These are phyloP conservation scores for Xylariaceae sp. DNA, from an alignment of 2,329 filamentous ascomycete genomes.

Conservation along the genomic window DNA sequence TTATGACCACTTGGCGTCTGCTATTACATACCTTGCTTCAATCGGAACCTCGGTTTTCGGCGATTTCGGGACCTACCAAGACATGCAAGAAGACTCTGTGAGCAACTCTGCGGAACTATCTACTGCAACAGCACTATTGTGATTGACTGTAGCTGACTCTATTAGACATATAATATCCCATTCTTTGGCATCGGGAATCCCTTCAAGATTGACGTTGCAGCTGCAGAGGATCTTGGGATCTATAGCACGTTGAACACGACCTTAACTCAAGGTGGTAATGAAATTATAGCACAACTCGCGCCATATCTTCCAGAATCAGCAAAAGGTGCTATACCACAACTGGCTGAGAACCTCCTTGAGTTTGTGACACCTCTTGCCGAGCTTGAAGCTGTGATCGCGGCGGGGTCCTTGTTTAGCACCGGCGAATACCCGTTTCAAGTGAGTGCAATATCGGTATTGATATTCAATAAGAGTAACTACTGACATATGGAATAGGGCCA, in stretches of 20 bases:
- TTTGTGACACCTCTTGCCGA: not conserved
- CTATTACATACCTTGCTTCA: conserved; percentile 5
- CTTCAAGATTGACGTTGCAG: not conserved
- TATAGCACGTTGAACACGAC: too few relatives aligned
- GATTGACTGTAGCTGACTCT: not conserved
- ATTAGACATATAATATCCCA: not conserved
- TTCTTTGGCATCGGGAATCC: not conserved
- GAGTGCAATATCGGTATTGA: too few relatives aligned
- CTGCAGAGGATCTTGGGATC: too few relatives aligned
- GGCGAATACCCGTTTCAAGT: too few relatives aligned
- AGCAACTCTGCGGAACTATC: too few relatives aligned
- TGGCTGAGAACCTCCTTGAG: conserved; percentile 1
- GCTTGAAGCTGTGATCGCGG: not conserved
- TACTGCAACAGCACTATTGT: not conserved
- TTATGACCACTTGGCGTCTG: conserved; percentile 6
- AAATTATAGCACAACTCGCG: too few relatives aligned
- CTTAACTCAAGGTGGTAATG: too few relatives aligned
- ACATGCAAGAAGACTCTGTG: conserved; percentile 7
- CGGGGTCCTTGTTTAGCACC: too few relatives aligned
- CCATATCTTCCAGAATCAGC: too few relatives aligned
- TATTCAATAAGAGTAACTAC: not conserved
- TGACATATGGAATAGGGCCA: not conserved
- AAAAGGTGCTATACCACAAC: not conserved
- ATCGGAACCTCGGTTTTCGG: conserved; percentile 5
- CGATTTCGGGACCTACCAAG: conserved; percentile 1